Evolutionary conservation across 495 filamentous ascomycete species (phyloP).

Genomic region (Penicillium ochrochloron): DNA sequence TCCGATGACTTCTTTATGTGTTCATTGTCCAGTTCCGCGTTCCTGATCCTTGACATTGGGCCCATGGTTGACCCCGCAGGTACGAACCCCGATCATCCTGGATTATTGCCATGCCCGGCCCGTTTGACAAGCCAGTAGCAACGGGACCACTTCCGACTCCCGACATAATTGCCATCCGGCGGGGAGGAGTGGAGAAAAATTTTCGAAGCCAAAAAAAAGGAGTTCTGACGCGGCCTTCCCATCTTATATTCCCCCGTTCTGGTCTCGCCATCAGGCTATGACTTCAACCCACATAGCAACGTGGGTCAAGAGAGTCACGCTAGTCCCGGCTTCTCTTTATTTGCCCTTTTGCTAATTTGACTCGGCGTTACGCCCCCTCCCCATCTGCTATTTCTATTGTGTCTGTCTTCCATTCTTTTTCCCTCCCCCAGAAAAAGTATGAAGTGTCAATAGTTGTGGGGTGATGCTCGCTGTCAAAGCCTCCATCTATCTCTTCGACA

Average conservation of each 20-base stretch:
- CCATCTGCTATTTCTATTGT: constrained; percentile 7
- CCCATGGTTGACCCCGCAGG: background rate
- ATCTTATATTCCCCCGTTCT: background rate
- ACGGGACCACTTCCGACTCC: background rate
- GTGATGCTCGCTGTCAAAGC: constrained; percentile 8
- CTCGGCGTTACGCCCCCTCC: background rate
- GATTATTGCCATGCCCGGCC: background rate
- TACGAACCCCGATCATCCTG: background rate
- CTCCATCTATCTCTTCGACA: background rate
- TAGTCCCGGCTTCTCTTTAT: constrained; percentile 11
- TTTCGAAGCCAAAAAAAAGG: background rate
- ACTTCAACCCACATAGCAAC: constrained; percentile 33
- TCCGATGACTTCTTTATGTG: background rate
- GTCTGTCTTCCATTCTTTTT: constrained; percentile 20
- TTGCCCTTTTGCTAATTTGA: background rate
- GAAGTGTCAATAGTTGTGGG: constrained; percentile 26
- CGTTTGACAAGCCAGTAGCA: background rate
- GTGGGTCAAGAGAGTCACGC: constrained; percentile 25
- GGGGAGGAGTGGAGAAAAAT: background rate
- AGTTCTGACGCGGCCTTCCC: constrained; percentile 17
- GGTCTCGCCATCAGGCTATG: constrained; percentile 16
- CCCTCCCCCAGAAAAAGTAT: constrained; percentile 20
- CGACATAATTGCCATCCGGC: background rate
- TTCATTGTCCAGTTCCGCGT: background rate
- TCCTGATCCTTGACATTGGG: background rate